A percentile compares a stretch with the other conserved stretches of the same genome.
Conservation (phyloP, 2,329 filamentous ascomycete genomes). For the Fonsecaea nubica region DNA sequence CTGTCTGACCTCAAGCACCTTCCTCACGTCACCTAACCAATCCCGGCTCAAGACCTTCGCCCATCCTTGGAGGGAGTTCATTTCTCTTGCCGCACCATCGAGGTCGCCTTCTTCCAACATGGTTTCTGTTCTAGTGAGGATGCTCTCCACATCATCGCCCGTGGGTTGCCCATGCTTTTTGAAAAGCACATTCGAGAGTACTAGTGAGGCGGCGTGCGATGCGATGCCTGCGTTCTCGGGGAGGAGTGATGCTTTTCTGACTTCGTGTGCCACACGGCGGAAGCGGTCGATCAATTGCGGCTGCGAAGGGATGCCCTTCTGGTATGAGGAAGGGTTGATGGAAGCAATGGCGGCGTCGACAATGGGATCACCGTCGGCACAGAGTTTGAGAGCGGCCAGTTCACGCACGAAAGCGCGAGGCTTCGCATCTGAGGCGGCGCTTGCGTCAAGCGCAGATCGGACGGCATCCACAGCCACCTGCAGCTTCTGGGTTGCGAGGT, state of each 20-base stretch:
- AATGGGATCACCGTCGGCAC: slow-evolving; percentile 80
- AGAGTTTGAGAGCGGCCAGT: slow-evolving; percentile 91
- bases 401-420: slow-evolving; percentile 89
- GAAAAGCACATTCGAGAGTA: slow-evolving; percentile 94
- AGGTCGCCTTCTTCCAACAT: slow-evolving; percentile 91
- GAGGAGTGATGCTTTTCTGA: slow-evolving; percentile 89
- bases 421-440: slow-evolving; percentile 56
- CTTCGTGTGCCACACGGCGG: slow-evolving; percentile 87
- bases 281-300: slow-evolving; percentile 93
- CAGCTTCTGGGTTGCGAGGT: slow-evolving; percentile 92
- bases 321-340: slow-evolving; percentile 92
- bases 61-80: slow-evolving; percentile 93
- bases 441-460: slow-evolving; percentile 78
- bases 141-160: slow-evolving; percentile 90
- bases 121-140: slow-evolving; percentile 86
- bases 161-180: slow-evolving; percentile 86
- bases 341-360: slow-evolving; percentile 95
- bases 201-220: slow-evolving; percentile 86
- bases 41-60: slow-evolving; percentile 93
- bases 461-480: slow-evolving; percentile 96
- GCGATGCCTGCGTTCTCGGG: slow-evolving; percentile 94
- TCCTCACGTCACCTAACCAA: slow-evolving; percentile 88
- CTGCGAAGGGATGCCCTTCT: slow-evolving; percentile 82
- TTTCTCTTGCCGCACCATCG: slow-evolving; percentile 88
- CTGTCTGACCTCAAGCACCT: slow-evolving; percentile 93